Percentiles rank a stretch among this genome's conserved stretches.
Conservation (phyloP, 306 rosid species). For the Corylus avellana region DNA sequence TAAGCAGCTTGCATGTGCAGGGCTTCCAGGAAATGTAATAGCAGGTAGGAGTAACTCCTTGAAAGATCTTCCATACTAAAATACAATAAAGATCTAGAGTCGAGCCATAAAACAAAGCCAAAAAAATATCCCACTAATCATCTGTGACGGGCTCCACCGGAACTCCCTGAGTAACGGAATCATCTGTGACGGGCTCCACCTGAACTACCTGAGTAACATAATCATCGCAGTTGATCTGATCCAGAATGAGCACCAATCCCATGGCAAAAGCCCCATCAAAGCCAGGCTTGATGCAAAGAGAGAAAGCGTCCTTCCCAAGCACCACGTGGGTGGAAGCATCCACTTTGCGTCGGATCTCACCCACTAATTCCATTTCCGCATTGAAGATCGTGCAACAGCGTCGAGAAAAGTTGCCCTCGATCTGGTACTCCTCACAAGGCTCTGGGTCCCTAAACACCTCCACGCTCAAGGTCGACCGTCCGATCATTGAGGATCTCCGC, state of each 20-base stretch:
- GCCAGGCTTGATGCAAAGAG: slow-evolving; percentile 66
- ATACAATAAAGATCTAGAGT: no score
- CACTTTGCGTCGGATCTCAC: slow-evolving; percentile 87
- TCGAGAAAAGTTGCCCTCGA: slow-evolving; percentile 76
- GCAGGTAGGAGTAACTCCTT: no score
- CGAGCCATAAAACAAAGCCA: no score
- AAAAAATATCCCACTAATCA: no score
- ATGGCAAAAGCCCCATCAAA: slow-evolving; percentile 86
- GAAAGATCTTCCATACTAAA: no score
- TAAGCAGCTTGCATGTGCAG: no score
- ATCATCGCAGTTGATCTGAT: slow-evolving; percentile 74
- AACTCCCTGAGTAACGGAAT: no score
- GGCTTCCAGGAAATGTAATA: no score
- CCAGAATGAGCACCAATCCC: slow-evolving; percentile 81
- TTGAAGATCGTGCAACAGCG: slow-evolving; percentile 63
- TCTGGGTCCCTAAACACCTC: slow-evolving; percentile 52
- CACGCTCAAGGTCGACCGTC: slow-evolving; percentile 69
- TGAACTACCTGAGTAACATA: slow-evolving; percentile 23
- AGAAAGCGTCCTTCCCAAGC: slow-evolving; percentile 91
- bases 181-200: slow-evolving; percentile 21
- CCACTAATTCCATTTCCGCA: slow-evolving; percentile 47
- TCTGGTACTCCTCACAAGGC: slow-evolving; percentile 52
- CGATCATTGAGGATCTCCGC: slow-evolving; percentile 80
- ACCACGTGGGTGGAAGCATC: slow-evolving; percentile 73
- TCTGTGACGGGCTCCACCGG: slow-evolving; percentile 17